Conservation (phyloP, 2,329 filamentous ascomycete genomes). For the Cryoendolithus antarcticus region DNA sequence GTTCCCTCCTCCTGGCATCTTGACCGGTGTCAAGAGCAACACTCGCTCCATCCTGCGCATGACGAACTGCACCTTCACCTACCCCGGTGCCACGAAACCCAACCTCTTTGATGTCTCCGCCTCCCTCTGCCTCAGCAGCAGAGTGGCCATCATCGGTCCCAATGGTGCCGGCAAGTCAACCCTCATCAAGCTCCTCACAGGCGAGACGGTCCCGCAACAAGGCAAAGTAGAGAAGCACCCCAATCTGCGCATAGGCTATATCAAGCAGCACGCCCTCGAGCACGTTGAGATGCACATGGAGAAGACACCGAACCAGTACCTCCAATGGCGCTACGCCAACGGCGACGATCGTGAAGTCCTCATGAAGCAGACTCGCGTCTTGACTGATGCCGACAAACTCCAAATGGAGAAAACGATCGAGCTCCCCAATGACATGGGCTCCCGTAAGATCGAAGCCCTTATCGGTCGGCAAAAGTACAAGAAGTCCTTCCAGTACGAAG, state of each 20-base stretch:
- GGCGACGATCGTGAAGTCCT: slow-evolving; percentile 94
- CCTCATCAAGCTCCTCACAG: slow-evolving; percentile 92
- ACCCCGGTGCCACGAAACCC: slow-evolving; percentile 77
- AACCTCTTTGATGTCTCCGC: slow-evolving; percentile 83
- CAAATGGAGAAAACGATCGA: slow-evolving; percentile 91
- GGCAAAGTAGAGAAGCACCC: slow-evolving; percentile 97
- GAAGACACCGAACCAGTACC: slow-evolving; percentile 97
- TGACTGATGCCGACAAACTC: slow-evolving; percentile 70
- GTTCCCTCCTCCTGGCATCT: slow-evolving; percentile 88
- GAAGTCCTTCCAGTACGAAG: slow-evolving; percentile 97
- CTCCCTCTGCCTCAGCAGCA: slow-evolving; percentile 75
- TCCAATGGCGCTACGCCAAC: slow-evolving; percentile 96
- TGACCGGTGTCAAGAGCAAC: slow-evolving; percentile 88
- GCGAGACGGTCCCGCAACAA: slow-evolving; percentile 69
- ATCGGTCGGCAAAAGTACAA: slow-evolving; percentile 98
- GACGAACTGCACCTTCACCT: slow-evolving; percentile 83
- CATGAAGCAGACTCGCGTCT: slow-evolving; percentile 89
- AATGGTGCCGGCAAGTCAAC: slow-evolving; percentile 98
- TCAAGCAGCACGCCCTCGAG: slow-evolving; percentile 97
- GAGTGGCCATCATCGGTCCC: slow-evolving; percentile 89
- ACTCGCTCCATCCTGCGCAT: slow-evolving; percentile 96
- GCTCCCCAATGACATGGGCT: slow-evolving; percentile 66
- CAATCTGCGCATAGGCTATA: slow-evolving; percentile 96
- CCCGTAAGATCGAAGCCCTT: slow-evolving; percentile 70
- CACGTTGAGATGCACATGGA: slow-evolving; percentile 99